Conservation (phyloP, 495 filamentous ascomycete genomes). For the Aspergillus asperescens region DNA sequence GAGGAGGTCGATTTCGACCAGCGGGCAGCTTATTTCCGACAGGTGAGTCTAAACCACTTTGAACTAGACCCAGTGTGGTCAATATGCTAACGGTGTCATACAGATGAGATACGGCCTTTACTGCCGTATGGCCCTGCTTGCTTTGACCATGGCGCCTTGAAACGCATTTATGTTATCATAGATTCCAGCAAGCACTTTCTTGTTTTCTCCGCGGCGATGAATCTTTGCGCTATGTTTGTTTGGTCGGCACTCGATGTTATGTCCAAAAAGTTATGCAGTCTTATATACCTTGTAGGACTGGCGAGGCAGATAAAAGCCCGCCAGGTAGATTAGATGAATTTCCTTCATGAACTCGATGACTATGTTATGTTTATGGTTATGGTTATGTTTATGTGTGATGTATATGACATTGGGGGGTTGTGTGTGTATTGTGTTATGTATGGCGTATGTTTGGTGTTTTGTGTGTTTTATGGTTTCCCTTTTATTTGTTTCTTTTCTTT, state of each 20-base stretch:
- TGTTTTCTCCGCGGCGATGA: constrained; percentile 15
- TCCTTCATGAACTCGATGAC: constrained; percentile 35
- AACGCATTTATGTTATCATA: constrained; percentile 18
- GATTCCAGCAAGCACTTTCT: constrained; percentile 3
- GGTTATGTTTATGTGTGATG: constrained; percentile 27
- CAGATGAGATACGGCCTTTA: constrained; percentile 98
- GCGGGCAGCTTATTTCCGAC: constrained; percentile 95
- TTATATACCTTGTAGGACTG: constrained; percentile 34
- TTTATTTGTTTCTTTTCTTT: constrained; percentile 13
- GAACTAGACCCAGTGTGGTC: neutral
- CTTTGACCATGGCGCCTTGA: constrained; percentile 76
- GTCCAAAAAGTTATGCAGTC: constrained; percentile 36
- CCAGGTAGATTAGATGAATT: constrained; percentile 45
- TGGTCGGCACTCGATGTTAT: constrained; percentile 18
- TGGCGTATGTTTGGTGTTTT: constrained; percentile 20
- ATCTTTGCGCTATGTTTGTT: constrained; percentile 25
- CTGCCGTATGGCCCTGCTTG: constrained; percentile 93
- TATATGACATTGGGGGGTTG: too few relatives aligned
- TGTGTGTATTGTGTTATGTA: neutral
- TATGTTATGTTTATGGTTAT: constrained; percentile 33
- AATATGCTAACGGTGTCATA: constrained; percentile 35
- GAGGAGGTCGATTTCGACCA: constrained; percentile 98
- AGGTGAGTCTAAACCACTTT: constrained; percentile 57
- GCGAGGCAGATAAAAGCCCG: constrained; percentile 23
- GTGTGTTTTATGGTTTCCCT: constrained; percentile 17